phyloP scores from a whole-genome alignment of 768 basidiomycete genomes.

The Aureoboletus auriporus region DNA sequence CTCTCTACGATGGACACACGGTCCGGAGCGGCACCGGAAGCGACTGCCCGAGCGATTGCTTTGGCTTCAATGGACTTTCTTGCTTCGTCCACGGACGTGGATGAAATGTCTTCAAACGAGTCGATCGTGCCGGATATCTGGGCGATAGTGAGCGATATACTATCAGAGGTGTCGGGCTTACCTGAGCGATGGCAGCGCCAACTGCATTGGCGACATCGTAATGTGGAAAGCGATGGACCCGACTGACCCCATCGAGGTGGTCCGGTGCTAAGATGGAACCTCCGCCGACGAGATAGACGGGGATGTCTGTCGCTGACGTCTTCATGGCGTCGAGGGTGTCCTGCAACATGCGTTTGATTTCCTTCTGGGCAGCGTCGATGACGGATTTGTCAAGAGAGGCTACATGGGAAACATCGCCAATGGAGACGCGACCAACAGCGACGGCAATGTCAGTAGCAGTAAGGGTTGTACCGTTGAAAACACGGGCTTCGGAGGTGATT shows the following conservation, averaged over 20 bases:
- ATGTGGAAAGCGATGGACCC: slow-evolving; percentile 46
- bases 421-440: slow-evolving; percentile 31
- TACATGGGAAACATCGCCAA: slow-evolving; percentile 27
- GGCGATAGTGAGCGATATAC: slow-evolving; percentile 7
- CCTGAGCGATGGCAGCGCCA: slow-evolving; percentile 47
- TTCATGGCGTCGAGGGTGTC: slow-evolving; percentile 59
- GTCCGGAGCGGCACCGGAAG: slow-evolving; percentile 40
- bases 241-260: slow-evolving; percentile 46
- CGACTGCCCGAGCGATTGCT: slow-evolving; percentile 42
- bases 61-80: slow-evolving; percentile 32
- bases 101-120: slow-evolving; percentile 40
- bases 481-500: slow-evolving; percentile 43
- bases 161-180: slow-evolving; percentile 5
- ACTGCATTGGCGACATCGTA: slow-evolving; percentile 61
- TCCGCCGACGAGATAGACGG: slow-evolving; percentile 62
- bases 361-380: slow-evolving; percentile 34
- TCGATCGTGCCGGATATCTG: slow-evolving; percentile 44
- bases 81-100: slow-evolving; percentile 29
- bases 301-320: slow-evolving; percentile 52
- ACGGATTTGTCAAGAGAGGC: slow-evolving; percentile 19
- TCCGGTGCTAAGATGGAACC: slow-evolving; percentile 58
- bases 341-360: slow-evolving; percentile 43
- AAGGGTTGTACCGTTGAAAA: slow-evolving; percentile 54
- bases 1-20: slow-evolving; percentile 53
- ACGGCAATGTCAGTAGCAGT: slow-evolving; percentile 64